A percentile compares a stretch with the other conserved stretches of the same genome.
Conservation (phyloP, 441 rosid genomes). For the Melastoma candidum region DNA sequence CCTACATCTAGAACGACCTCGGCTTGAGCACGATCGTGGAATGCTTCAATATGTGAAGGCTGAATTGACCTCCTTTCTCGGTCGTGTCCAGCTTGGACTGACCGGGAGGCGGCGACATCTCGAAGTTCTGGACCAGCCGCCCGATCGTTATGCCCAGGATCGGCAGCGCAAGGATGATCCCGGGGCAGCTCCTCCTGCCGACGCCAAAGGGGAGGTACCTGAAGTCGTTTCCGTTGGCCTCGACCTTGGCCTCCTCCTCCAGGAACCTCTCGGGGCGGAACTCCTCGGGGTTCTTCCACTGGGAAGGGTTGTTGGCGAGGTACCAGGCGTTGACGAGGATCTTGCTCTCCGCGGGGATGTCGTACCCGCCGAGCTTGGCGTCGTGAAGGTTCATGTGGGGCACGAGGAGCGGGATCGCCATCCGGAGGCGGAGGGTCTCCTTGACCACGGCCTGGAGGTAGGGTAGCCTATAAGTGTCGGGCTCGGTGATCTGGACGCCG, state of each 20-base stretch:
- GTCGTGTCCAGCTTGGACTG: slow-evolving; percentile 63
- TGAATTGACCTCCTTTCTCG: slow-evolving; percentile 93
- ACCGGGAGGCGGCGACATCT: slow-evolving; percentile 89
- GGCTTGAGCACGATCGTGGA: slow-evolving; percentile 84
- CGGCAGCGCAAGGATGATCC: slow-evolving; percentile 87
- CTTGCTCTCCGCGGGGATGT: slow-evolving; percentile 93
- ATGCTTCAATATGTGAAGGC: slow-evolving; percentile 85
- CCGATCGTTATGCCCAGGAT: slow-evolving; percentile 85
- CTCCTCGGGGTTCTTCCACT: slow-evolving; percentile 84
- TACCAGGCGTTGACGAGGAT: slow-evolving; percentile 92
- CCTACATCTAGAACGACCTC: slow-evolving; percentile 27
- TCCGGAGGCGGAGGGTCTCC: slow-evolving; percentile 78
- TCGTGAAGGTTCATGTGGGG: slow-evolving; percentile 97
- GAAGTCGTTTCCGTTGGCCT: slow-evolving; percentile 90
- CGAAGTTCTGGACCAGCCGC: slow-evolving; percentile 86
- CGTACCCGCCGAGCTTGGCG: slow-evolving; percentile 74
- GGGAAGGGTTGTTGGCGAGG: slow-evolving; percentile 80
- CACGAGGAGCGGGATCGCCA: slow-evolving; percentile 96
- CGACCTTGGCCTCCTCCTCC: slow-evolving; percentile 86
- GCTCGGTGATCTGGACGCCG: slow-evolving; percentile 67
- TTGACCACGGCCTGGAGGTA: slow-evolving; percentile 87
- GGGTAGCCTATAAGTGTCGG: slow-evolving; percentile 62
- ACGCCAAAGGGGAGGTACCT: slow-evolving; percentile 90
- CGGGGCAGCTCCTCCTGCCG: slow-evolving; percentile 97
- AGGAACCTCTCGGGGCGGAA: slow-evolving; percentile 93